These are phyloP conservation scores for Colletotrichum sublineola DNA, from an alignment of 2,329 filamentous ascomycete genomes.

Conservation along the genomic window DNA sequence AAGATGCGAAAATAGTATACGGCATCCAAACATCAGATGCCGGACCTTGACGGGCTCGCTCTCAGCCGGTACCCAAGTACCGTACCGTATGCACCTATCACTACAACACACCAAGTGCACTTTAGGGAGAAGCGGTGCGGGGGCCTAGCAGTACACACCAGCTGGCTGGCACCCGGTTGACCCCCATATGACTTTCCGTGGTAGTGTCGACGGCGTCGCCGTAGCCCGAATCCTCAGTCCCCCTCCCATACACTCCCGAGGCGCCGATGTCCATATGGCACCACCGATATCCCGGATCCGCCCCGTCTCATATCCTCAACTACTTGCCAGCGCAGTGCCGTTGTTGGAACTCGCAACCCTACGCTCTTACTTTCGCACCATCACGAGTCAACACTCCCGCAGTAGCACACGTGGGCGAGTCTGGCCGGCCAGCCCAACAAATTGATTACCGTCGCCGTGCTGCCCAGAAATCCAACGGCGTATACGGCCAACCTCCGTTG, in stretches of 20 bases:
- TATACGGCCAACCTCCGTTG: slow-evolving; percentile 8
- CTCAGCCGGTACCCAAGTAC: no score
- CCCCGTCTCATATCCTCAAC: neutral
- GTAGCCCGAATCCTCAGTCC: slow-evolving; percentile 12
- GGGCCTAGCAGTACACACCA: neutral
- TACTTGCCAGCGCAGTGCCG: neutral
- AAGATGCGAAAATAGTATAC: neutral
- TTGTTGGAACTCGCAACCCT: neutral
- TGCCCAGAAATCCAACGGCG: neutral
- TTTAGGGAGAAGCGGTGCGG: neutral
- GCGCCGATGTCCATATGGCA: slow-evolving; percentile 5
- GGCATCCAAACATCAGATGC: slow-evolving; percentile 6
- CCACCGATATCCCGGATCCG: slow-evolving; percentile 4
- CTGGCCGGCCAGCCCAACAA: slow-evolving; percentile 10
- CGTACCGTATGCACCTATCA: neutral
- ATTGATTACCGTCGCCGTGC: neutral
- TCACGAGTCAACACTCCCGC: neutral
- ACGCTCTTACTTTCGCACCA: slow-evolving; percentile 10
- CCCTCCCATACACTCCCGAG: slow-evolving; percentile 13
- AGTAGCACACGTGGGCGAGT: slow-evolving; percentile 2
- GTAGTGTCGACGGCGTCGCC: slow-evolving; percentile 35
- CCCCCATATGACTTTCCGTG: slow-evolving; percentile 20
- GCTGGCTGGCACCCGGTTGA: neutral
- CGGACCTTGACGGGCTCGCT: slow-evolving; percentile 6
- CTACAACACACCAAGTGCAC: neutral